phyloP scores from a whole-genome alignment of 768 basidiomycete species.

The Boletus pseudo-olivaceus region DNA sequence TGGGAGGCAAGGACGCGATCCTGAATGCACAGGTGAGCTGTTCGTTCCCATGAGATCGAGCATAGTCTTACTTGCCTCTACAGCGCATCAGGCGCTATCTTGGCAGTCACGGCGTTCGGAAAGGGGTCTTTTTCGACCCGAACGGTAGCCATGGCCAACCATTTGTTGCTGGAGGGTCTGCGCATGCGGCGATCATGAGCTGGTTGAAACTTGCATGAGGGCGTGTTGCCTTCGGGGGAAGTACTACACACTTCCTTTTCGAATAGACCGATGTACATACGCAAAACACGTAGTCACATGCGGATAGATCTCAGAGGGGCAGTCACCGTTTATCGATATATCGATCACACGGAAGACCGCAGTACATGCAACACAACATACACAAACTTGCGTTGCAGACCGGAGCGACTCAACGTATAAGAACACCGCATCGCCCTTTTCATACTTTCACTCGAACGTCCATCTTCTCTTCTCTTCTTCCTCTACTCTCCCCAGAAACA shows the following conservation, averaged over 20 bases:
- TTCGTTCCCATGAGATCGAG: background rate
- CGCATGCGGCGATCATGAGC: slow-evolving; percentile 53
- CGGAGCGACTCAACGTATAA: slow-evolving; percentile 18
- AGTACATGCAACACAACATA: slow-evolving; percentile 22
- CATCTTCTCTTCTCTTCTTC: slow-evolving; percentile 13
- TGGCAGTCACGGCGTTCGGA: slow-evolving; percentile 64
- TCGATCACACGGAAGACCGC: slow-evolving; percentile 19
- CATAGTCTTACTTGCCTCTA: background rate
- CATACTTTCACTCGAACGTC: slow-evolving; percentile 15
- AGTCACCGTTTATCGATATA: slow-evolving; percentile 2
- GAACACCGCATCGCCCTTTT: slow-evolving; percentile 6
- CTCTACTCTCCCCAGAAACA: background rate
- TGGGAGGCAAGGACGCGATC: slow-evolving; percentile 83
- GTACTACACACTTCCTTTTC: slow-evolving; percentile 1
- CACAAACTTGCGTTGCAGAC: slow-evolving; percentile 19
- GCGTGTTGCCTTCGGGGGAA: background rate
- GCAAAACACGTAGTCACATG: background rate
- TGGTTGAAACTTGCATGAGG: slow-evolving; percentile 49
- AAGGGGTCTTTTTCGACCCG: slow-evolving; percentile 64
- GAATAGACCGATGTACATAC: slow-evolving; percentile 5
- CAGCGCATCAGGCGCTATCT: slow-evolving; percentile 76
- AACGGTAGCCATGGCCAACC: slow-evolving; percentile 62
- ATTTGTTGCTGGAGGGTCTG: slow-evolving; percentile 47
- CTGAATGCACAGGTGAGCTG: slow-evolving; percentile 61
- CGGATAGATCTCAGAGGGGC: background rate